phyloP scores from a whole-genome alignment of 345 rosid genomes.

The Sonneratia alba region DNA sequence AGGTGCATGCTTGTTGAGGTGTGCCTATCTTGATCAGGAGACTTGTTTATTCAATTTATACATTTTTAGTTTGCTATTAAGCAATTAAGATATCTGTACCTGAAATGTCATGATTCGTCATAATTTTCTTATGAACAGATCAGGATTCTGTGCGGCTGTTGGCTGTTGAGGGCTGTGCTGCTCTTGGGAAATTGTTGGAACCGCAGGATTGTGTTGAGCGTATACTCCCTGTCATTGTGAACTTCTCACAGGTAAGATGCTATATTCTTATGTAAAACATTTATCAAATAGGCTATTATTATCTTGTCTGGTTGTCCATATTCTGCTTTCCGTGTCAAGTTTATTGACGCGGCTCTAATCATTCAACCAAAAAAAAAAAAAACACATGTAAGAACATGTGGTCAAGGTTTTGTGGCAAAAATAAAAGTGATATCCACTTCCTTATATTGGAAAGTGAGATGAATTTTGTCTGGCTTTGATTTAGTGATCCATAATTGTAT shows the following conservation, averaged over 20 bases:
- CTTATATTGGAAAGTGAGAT: not conserved
- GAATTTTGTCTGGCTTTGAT: not conserved
- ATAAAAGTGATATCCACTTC: not conserved
- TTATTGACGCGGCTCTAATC: not conserved
- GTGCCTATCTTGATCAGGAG: not conserved
- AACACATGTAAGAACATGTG: not conserved
- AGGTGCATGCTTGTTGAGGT: not conserved
- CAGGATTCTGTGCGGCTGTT: slow-evolving; percentile 94
- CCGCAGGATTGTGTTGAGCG: slow-evolving; percentile 83
- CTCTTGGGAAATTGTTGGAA: slow-evolving; percentile 90
- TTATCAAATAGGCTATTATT: not conserved
- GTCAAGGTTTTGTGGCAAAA: not conserved
- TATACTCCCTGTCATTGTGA: slow-evolving; percentile 85
- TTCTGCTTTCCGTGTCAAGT: not conserved
- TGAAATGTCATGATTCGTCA: not conserved
- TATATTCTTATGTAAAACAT: not conserved
- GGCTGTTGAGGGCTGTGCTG: slow-evolving; percentile 97
- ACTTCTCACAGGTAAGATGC: slow-evolving; percentile 72
- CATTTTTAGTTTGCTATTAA: not conserved
- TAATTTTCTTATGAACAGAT: slow-evolving; percentile 33
- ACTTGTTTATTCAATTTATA: not conserved
- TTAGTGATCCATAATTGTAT: not conserved
- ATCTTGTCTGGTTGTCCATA: not conserved
- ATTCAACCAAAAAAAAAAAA: too few relatives aligned
- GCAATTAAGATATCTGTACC: not conserved